Percentiles rank a stretch among this genome's conserved stretches.
phyloP scores from a whole-genome alignment of 345 rosid genomes.

The Nasturtium officinale region DNA sequence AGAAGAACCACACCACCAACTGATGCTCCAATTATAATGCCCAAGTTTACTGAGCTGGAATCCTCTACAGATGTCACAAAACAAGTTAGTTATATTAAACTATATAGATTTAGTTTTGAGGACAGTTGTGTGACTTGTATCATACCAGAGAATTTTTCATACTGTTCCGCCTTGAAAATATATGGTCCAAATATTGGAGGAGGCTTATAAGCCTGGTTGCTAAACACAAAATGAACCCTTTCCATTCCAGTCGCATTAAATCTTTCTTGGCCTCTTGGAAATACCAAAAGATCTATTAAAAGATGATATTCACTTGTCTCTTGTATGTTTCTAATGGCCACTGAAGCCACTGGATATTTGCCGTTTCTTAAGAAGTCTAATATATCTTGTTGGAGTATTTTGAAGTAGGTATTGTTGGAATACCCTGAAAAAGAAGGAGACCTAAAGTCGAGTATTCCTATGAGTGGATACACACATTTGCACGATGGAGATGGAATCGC shows the following conservation, averaged over 20 bases:
- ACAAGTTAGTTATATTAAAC: background rate
- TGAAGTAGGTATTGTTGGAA: background rate
- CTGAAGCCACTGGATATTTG: background rate
- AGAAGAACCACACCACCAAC: background rate
- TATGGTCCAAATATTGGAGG: background rate
- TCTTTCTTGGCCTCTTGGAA: background rate
- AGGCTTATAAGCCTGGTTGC: background rate
- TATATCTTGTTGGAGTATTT: background rate
- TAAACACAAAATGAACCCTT: background rate
- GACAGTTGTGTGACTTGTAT: too few relatives aligned
- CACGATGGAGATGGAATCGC: background rate
- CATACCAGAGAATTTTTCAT: background rate
- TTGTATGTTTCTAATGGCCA: background rate
- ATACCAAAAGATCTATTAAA: background rate
- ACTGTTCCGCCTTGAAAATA: background rate
- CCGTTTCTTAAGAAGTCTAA: background rate
- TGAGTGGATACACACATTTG: background rate
- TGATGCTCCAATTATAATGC: background rate
- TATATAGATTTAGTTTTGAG: background rate
- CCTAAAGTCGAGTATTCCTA: background rate
- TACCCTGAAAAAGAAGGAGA: conserved; percentile 12
- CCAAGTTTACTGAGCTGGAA: conserved; percentile 31
- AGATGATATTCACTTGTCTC: background rate
- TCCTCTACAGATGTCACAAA: conserved; percentile 16
- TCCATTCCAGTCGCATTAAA: background rate